Percentiles rank a stretch among this genome's conserved stretches.
Conservation (phyloP, 148 eudicot genomes). For the Amaranthus palmeri region DNA sequence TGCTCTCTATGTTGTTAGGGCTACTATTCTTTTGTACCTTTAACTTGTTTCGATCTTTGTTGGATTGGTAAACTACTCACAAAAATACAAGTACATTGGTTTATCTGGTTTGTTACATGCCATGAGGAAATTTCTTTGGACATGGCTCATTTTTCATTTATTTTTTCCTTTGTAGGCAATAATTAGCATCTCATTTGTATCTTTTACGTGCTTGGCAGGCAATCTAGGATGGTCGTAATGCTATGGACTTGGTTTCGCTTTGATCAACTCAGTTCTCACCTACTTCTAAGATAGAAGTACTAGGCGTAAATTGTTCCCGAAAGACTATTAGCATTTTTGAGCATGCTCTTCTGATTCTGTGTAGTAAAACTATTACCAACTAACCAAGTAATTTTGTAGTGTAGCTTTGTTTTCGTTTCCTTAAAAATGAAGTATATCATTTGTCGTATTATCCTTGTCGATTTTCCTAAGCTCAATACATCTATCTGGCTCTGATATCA, state of each 20-base stretch:
- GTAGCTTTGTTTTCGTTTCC: conserved; percentile 2
- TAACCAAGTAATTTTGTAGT: conserved; percentile 9
- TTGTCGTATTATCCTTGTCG: too few relatives aligned
- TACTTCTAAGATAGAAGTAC: background rate
- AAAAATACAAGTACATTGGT: too few relatives aligned
- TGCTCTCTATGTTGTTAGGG: too few relatives aligned
- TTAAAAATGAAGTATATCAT: background rate
- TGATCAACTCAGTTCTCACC: conserved; percentile 4
- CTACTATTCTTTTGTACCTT: too few relatives aligned
- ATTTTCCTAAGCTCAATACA: too few relatives aligned
- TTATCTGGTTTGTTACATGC: too few relatives aligned
- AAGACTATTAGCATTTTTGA: background rate
- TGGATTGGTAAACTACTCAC: too few relatives aligned
- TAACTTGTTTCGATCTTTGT: too few relatives aligned
- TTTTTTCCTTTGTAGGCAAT: too few relatives aligned
- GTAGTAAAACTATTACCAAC: conserved; percentile 7
- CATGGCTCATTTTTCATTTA: too few relatives aligned
- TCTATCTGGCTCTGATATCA: background rate
- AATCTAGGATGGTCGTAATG: background rate
- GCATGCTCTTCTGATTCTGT: conserved; percentile 5
- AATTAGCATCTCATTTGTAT: too few relatives aligned
- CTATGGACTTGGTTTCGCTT: conserved; percentile 2
- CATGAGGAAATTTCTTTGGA: too few relatives aligned
- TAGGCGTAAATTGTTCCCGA: background rate
- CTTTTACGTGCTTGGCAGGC: conserved; percentile 5